A percentile compares a stretch with the other conserved stretches of the same genome.
phyloP scores from a whole-genome alignment of 352 stramenopile species.

The Pythium phragmiticola region DNA sequence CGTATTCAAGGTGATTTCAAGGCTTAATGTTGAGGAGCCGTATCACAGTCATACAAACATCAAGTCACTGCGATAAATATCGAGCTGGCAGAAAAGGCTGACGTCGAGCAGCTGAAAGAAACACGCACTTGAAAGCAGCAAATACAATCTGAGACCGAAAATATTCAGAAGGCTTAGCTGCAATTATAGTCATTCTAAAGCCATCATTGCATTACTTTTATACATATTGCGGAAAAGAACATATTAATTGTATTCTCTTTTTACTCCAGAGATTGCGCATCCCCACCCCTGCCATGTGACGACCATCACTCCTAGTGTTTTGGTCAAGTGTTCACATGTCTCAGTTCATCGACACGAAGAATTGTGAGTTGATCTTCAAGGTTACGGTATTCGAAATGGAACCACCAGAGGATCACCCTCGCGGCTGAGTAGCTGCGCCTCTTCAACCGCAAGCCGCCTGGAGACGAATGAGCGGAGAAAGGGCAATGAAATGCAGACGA shows the following conservation, averaged over 20 bases:
- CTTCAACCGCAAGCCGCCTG: background rate
- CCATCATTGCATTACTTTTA: background rate
- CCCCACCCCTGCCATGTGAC: background rate
- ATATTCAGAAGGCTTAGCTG: slow-evolving; percentile 10
- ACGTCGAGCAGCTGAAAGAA: slow-evolving; percentile 1
- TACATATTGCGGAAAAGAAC: slow-evolving; percentile 1
- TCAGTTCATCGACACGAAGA: slow-evolving; percentile 10
- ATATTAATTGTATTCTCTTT: background rate
- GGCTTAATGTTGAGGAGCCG: too few relatives aligned
- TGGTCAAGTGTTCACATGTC: slow-evolving; percentile 8
- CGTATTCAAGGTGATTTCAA: slow-evolving; percentile 12
- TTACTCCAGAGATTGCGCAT: slow-evolving; percentile 5
- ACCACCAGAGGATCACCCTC: background rate
- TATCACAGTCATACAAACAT: slow-evolving; percentile 1
- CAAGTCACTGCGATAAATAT: slow-evolving; percentile 15
- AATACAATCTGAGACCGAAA: background rate
- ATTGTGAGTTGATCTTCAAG: slow-evolving; percentile 4
- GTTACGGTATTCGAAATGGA: background rate
- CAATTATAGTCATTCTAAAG: slow-evolving; percentile 1
- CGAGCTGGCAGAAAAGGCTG: slow-evolving; percentile 10
- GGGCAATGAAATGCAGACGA: background rate
- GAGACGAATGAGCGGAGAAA: background rate
- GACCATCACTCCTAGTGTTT: background rate
- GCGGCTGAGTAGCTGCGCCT: background rate
- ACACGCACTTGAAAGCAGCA: slow-evolving; percentile 13